phyloP scores from a whole-genome alignment of 148 eudicot genomes.

The Camellia lanceoleosa region DNA sequence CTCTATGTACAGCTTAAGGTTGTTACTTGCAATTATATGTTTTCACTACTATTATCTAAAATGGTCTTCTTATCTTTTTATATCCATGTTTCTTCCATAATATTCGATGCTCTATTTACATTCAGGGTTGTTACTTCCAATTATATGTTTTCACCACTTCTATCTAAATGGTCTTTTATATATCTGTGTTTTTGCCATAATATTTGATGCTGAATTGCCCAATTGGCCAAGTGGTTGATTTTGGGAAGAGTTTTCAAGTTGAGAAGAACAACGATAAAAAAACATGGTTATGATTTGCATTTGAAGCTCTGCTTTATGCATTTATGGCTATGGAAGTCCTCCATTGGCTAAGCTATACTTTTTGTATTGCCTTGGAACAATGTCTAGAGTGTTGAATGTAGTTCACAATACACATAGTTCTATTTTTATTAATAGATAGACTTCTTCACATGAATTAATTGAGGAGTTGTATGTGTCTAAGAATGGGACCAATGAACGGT shows the following conservation, averaged over 20 bases:
- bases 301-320: background rate
- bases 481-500: background rate
- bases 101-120: background rate
- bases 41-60: background rate
- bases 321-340: background rate
- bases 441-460: background rate
- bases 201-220: background rate
- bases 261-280: background rate
- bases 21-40: too few species aligned
- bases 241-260: background rate
- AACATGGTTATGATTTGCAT: background rate
- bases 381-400: background rate
- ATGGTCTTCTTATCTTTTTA: background rate
- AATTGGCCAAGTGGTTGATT: background rate
- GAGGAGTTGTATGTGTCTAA: background rate
- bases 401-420: background rate
- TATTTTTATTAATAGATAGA: too few species aligned
- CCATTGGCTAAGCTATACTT: background rate
- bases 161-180: background rate
- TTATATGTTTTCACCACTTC: background rate
- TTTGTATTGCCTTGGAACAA: background rate
- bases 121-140: background rate
- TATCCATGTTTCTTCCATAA: background rate
- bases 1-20: background rate
- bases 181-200: background rate